phyloP scores from a whole-genome alignment of 805 yeast species.

The Komagataella phaffii region DNA sequence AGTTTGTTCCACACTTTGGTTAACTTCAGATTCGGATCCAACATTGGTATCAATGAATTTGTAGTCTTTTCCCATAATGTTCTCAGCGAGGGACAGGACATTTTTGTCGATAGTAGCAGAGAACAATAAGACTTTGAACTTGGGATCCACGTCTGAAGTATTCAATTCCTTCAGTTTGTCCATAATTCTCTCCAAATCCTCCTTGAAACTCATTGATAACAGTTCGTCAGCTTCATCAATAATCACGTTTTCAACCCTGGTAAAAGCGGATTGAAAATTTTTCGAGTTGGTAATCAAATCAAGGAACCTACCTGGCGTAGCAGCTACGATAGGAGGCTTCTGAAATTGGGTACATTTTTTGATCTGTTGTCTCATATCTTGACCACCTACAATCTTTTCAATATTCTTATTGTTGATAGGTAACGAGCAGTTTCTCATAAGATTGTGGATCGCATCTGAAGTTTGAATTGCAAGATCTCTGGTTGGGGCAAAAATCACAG shows the following conservation, averaged over 20 bases:
- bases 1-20: slow-evolving; percentile 64
- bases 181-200: slow-evolving; percentile 47
- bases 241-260: slow-evolving; percentile 46
- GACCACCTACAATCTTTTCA: slow-evolving; percentile 60
- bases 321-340: slow-evolving; percentile 57
- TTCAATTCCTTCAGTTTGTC: slow-evolving; percentile 22
- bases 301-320: slow-evolving; percentile 79
- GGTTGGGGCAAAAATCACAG: slow-evolving; percentile 77
- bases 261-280: slow-evolving; percentile 31
- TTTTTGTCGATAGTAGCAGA: slow-evolving; percentile 77
- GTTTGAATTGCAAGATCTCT: slow-evolving; percentile 85
- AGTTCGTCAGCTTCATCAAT: slow-evolving; percentile 90
- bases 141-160: slow-evolving; percentile 16
- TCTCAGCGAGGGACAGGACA: slow-evolving; percentile 52
- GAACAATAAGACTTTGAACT: slow-evolving; percentile 58
- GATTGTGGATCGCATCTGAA: slow-evolving; percentile 43
- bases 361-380: slow-evolving; percentile 24
- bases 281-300: slow-evolving; percentile 41
- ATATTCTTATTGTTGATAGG: slow-evolving; percentile 16
- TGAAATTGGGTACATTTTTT: slow-evolving; percentile 12
- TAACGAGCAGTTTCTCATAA: slow-evolving; percentile 15
- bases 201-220: slow-evolving; percentile 69
- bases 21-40: slow-evolving; percentile 44
- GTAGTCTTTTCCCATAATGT: slow-evolving; percentile 37
- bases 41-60: slow-evolving; percentile 63